These are phyloP conservation scores for Trichomonascaceae sp. DNA, from an alignment of 1,139 yeast species.

Conservation along the genomic window DNA sequence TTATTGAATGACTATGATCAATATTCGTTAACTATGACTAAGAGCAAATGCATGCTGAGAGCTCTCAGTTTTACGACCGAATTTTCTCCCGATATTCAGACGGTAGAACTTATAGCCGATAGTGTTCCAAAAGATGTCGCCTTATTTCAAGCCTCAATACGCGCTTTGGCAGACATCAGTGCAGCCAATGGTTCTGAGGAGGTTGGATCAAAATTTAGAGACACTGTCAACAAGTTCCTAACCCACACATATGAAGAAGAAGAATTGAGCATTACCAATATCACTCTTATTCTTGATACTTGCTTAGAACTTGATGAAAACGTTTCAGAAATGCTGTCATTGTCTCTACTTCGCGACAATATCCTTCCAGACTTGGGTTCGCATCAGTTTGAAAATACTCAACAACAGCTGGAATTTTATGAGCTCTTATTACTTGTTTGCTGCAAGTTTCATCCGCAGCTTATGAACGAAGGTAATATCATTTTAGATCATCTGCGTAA, in stretches of 20 bases:
- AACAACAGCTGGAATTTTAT: constrained; percentile 18
- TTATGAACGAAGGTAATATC: constrained; percentile 14
- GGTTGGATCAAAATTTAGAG: neutral
- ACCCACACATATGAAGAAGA: neutral
- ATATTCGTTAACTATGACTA: constrained; percentile 2
- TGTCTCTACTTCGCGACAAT: constrained; percentile 13
- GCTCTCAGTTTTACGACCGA: constrained; percentile 1
- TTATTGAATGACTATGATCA: constrained; percentile 4
- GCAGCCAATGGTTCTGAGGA: neutral
- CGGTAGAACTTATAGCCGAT: constrained; percentile 5
- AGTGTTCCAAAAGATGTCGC: constrained; percentile 5
- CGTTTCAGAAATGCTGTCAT: constrained; percentile 12
- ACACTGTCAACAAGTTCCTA: constrained; percentile 1
- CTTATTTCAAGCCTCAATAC: constrained; percentile 3
- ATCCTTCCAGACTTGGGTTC: constrained; percentile 13
- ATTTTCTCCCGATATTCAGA: constrained; percentile 4
- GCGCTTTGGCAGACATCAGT: constrained; percentile 2
- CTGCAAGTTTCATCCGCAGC: constrained; percentile 21
- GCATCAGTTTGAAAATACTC: constrained; percentile 10
- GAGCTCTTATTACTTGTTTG: constrained; percentile 27
- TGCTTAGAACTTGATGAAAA: constrained; percentile 16
- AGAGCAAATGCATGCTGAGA: constrained; percentile 1
- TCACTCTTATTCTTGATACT: constrained; percentile 20
- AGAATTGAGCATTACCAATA: neutral
- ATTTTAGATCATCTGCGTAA: constrained; percentile 16